These are phyloP conservation scores for Macadamia integrifolia DNA, from an alignment of 164 flowering plant genomes.

Conservation along the genomic window DNA sequence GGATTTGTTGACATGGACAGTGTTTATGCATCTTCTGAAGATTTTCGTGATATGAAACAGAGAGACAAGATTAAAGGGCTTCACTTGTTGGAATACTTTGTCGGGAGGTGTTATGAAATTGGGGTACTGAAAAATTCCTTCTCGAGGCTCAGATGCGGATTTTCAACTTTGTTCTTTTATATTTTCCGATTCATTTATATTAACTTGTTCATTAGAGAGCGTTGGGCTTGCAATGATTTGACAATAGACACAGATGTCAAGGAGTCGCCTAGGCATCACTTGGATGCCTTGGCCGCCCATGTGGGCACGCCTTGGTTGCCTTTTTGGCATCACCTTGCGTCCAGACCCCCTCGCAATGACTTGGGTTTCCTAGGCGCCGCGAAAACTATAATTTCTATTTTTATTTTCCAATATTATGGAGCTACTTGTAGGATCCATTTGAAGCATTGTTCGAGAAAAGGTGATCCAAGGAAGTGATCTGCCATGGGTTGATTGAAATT, in stretches of 20 bases:
- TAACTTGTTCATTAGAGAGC: neutral
- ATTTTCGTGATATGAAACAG: constrained; percentile 47
- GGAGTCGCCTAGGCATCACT: too few relatives aligned
- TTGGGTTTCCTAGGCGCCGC: too few relatives aligned
- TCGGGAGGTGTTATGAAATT: constrained; percentile 59
- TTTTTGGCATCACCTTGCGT: too few relatives aligned
- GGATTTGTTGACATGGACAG: constrained; percentile 93
- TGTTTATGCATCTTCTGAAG: constrained; percentile 80
- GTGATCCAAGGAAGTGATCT: neutral
- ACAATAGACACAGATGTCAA: too few relatives aligned
- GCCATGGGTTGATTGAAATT: neutral
- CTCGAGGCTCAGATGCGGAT: neutral
- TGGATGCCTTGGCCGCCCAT: too few relatives aligned
- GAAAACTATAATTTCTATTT: too few relatives aligned
- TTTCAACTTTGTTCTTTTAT: neutral
- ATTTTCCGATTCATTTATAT: neutral
- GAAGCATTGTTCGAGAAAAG: neutral
- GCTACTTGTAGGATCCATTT: neutral
- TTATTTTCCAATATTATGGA: neutral
- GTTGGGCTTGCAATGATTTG: too few relatives aligned
- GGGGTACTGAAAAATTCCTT: constrained; percentile 42
- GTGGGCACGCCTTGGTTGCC: too few relatives aligned
- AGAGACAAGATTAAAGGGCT: constrained; percentile 67
- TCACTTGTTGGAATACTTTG: constrained; percentile 83
- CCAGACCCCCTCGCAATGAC: too few relatives aligned